A percentile compares a stretch with the other conserved stretches of the same genome.
Evolutionary conservation across 495 filamentous ascomycete species (phyloP).

Genomic region (Elasticomyces elasticus): DNA sequence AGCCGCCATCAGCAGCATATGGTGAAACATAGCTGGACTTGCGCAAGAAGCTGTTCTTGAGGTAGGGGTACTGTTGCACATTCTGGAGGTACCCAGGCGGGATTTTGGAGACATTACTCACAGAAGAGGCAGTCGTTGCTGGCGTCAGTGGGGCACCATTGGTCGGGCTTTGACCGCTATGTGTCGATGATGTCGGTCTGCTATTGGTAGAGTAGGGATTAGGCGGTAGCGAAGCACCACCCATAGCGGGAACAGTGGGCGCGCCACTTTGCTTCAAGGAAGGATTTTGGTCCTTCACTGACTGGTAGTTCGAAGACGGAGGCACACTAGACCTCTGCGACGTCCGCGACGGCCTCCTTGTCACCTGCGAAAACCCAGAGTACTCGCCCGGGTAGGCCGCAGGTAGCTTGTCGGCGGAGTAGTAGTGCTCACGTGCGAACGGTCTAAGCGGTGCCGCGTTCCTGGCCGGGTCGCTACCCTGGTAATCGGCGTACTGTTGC

Average conservation of each 20-base stretch:
- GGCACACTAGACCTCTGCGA: conserved; percentile 1
- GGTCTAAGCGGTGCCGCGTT: conserved; percentile 9
- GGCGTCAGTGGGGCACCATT: conserved; percentile 16
- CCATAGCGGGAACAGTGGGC: conserved; percentile 19
- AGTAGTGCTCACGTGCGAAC: conserved; percentile 20
- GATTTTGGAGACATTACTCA: conserved; percentile 5
- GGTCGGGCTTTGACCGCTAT: conserved; percentile 10
- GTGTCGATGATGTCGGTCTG: conserved; percentile 14
- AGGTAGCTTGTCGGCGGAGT: conserved; percentile 17
- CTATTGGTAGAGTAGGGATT: conserved; percentile 16
- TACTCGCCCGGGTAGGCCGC: conserved; percentile 19
- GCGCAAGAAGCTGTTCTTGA: conserved; percentile 30
- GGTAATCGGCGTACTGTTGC: not conserved
- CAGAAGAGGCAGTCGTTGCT: conserved; percentile 9
- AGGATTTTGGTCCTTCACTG: conserved; percentile 8
- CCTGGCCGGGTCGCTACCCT: conserved; percentile 2
- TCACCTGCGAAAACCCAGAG: conserved; percentile 11
- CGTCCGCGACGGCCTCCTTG: conserved; percentile 7
- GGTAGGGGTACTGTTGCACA: conserved; percentile 32
- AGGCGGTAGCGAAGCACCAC: conserved; percentile 15
- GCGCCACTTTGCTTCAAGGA: conserved; percentile 12
- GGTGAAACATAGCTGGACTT: conserved; percentile 30
- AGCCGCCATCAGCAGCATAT: conserved; percentile 26
- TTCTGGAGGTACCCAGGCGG: conserved; percentile 26
- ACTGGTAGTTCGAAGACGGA: conserved; percentile 14